Conservation (phyloP, 306 rosid genomes). For the Lupinus albus region DNA sequence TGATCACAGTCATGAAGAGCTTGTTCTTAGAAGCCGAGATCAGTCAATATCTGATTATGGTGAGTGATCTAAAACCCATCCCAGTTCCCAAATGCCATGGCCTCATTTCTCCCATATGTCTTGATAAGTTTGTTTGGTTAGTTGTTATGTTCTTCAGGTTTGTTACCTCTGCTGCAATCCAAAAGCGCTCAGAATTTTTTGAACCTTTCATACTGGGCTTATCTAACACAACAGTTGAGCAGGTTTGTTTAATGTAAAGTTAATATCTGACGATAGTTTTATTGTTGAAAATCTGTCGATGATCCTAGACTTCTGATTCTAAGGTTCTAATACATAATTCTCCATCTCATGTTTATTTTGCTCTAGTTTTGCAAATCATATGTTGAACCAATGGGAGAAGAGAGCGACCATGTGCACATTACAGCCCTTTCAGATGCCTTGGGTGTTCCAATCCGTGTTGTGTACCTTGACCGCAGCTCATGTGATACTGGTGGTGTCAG, state of each 20-base stretch:
- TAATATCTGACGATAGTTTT: slow-evolving; percentile 1
- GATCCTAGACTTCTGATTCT: slow-evolving; percentile 5
- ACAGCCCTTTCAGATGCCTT: slow-evolving; percentile 89
- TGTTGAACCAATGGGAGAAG: slow-evolving; percentile 99
- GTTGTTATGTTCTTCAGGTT: slow-evolving; percentile 99
- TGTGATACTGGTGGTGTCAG: slow-evolving; percentile 82
- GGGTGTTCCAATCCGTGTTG: slow-evolving; percentile 92
- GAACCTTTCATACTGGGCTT: slow-evolving; percentile 90
- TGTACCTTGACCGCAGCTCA: slow-evolving; percentile 98
- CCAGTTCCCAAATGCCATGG: slow-evolving; percentile 8
- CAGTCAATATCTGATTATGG: slow-evolving; percentile 93
- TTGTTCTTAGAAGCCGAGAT: slow-evolving; percentile 80
- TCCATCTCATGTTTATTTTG: slow-evolving; percentile 33
- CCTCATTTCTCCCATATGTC: slow-evolving; percentile 40
- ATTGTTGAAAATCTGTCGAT: slow-evolving; percentile 17
- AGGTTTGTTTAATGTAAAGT: slow-evolving; percentile 55
- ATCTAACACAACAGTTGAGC: slow-evolving; percentile 81
- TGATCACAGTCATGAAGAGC: slow-evolving; percentile 78
- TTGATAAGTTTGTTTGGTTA: slow-evolving; percentile 60
- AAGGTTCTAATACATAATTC: slow-evolving; percentile 2
- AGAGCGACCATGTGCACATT: slow-evolving; percentile 97
- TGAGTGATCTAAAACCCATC: slow-evolving; percentile 49
- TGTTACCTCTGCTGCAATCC: slow-evolving; percentile 93
- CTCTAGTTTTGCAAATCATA: slow-evolving; percentile 87
- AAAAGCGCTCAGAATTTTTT: slow-evolving; percentile 86